Evolutionary conservation across 2,329 filamentous ascomycete species (phyloP).

Genomic region (Cladobotryum protrusum): DNA sequence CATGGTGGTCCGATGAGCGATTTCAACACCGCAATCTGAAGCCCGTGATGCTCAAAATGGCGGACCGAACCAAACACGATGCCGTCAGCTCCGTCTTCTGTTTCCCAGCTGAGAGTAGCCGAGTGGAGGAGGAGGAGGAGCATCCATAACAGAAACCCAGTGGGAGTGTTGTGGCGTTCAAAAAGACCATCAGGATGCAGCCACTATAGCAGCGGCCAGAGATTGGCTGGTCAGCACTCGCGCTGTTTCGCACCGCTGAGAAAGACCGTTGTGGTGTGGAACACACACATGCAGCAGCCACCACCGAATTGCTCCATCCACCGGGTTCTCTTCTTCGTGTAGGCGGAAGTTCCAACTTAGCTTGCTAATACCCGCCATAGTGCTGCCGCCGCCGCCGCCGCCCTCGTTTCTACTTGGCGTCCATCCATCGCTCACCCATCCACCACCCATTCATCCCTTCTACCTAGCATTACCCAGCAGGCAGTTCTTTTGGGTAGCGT

Average conservation of each 20-base stretch:
- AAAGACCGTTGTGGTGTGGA: not conserved
- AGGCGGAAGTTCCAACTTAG: too few relatives aligned
- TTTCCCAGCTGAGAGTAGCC: constrained; percentile 5
- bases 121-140: constrained; percentile 1
- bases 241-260: constrained; percentile 1
- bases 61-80: not conserved
- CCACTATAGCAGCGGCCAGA: constrained; percentile 3
- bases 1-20: too few relatives aligned
- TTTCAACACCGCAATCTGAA: too few relatives aligned
- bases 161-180: too few relatives aligned
- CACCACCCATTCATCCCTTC: too few relatives aligned
- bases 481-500: not conserved
- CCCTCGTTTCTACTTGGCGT: too few relatives aligned
- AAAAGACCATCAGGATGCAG: constrained; percentile 3
- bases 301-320: too few relatives aligned
- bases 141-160: not conserved
- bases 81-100: not conserved
- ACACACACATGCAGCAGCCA: not conserved
- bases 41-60: not conserved
- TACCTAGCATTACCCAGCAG: too few relatives aligned
- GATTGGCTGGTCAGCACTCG: constrained; percentile 6
- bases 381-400: too few relatives aligned
- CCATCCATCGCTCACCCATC: too few relatives aligned
- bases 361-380: too few relatives aligned
- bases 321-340: too few relatives aligned